Conservation (phyloP, 345 rosid species). For the Toxicodendron radicans region DNA sequence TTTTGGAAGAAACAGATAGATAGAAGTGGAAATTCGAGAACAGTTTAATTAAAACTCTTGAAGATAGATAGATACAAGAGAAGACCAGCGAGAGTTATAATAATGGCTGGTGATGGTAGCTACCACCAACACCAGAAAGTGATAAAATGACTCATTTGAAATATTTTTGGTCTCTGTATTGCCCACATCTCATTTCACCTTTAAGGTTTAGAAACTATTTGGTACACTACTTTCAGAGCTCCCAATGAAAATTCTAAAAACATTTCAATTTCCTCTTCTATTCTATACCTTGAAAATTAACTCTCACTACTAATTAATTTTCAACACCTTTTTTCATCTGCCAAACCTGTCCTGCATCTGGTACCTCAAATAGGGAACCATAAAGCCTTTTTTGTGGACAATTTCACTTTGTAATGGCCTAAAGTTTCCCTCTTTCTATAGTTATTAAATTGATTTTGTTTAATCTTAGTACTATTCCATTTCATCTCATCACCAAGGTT, state of each 20-base stretch:
- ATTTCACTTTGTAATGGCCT: background rate
- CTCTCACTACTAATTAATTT: background rate
- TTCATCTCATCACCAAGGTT: constrained; percentile 5
- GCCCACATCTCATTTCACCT: constrained; percentile 26
- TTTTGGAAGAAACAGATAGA: constrained; percentile 31
- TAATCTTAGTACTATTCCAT: background rate
- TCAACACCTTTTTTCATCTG: constrained; percentile 19
- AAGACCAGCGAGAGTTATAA: constrained; percentile 16
- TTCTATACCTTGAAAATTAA: background rate
- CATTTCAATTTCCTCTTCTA: constrained; percentile 1
- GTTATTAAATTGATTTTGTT: background rate
- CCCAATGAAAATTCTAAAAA: constrained; percentile 22
- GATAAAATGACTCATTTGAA: constrained; percentile 23
- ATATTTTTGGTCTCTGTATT: constrained; percentile 29
- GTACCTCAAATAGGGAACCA: constrained; percentile 28
- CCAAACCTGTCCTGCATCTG: constrained; percentile 22
- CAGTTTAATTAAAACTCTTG: constrained; percentile 11
- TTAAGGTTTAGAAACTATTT: constrained; percentile 24
- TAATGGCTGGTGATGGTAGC: constrained; percentile 4
- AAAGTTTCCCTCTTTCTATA: no score
- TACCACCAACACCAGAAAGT: background rate
- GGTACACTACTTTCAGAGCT: constrained; percentile 26
- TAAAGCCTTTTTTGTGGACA: constrained; percentile 6
- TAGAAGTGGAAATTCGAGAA: constrained; percentile 35
- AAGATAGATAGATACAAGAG: constrained; percentile 2